phyloP scores from a whole-genome alignment of 1,139 yeast species.

The Yamadazyma membranifaciens region DNA sequence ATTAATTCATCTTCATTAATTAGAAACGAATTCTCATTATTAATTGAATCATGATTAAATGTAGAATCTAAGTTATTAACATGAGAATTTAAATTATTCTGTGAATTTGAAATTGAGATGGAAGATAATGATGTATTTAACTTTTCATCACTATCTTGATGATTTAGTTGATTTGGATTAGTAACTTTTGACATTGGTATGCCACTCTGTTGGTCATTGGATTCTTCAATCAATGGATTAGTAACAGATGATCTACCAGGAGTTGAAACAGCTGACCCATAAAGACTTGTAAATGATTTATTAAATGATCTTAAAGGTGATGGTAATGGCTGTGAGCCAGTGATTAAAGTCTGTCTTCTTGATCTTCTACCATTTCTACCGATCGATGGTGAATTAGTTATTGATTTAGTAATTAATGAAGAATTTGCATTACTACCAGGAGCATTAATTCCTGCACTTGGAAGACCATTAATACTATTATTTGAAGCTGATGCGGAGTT shows the following conservation, averaged over 20 bases:
- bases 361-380: constrained; percentile 55
- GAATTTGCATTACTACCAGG: constrained; percentile 5
- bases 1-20: constrained; percentile 48
- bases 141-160: constrained; percentile 8
- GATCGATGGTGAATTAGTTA: constrained; percentile 33
- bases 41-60: constrained; percentile 16
- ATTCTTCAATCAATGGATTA: constrained; percentile 13
- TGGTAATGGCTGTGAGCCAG: constrained; percentile 85
- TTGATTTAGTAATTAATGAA: constrained; percentile 7
- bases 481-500: constrained; percentile 1
- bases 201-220: constrained; percentile 10
- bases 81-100: constrained; percentile 15
- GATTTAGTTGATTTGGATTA: constrained; percentile 12
- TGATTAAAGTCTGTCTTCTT: constrained; percentile 72
- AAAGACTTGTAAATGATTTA: constrained; percentile 37
- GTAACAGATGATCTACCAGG: constrained; percentile 30
- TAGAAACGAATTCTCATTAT: constrained; percentile 16
- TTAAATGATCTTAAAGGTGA: constrained; percentile 61
- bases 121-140: constrained; percentile 42
- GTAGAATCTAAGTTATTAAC: constrained; percentile 17
- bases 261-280: constrained; percentile 39
- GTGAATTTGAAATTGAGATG: constrained; percentile 33
- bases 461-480: background rate
- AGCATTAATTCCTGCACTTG: background rate
- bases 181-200: constrained; percentile 14